Evolutionary conservation across 2,329 filamentous ascomycete species (phyloP).

Genomic region (Aspergillus glaucus): DNA sequence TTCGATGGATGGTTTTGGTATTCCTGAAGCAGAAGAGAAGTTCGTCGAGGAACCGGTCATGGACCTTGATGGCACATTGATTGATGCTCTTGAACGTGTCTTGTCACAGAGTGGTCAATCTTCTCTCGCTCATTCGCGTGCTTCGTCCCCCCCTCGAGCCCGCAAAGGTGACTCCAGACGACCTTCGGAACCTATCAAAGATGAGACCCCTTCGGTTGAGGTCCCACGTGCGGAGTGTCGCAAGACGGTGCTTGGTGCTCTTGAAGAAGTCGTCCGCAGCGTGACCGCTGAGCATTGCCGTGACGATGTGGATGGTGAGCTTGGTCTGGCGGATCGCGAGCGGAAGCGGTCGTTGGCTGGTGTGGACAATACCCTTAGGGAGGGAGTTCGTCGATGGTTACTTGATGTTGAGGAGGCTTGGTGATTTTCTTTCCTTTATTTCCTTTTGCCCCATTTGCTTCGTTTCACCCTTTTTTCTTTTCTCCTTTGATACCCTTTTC

Average conservation of each 20-base stretch:
- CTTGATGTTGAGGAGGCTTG: conserved; percentile 43
- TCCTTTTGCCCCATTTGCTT: not conserved
- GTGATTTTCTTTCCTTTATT: conserved; percentile 12
- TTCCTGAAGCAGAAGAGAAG: conserved; percentile 41
- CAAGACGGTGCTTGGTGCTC: conserved; percentile 49
- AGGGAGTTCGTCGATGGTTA: conserved; percentile 53
- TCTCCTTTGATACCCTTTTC: conserved; percentile 6
- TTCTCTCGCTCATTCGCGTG: conserved; percentile 35
- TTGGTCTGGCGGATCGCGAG: conserved; percentile 27
- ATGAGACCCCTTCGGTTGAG: conserved; percentile 34
- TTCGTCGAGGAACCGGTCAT: conserved; percentile 51
- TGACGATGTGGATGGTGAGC: conserved; percentile 30
- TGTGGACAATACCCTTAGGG: conserved; percentile 48
- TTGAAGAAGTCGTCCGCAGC: conserved; percentile 51
- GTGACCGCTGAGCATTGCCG: conserved; percentile 46
- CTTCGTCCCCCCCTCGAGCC: conserved; percentile 34
- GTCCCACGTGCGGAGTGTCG: conserved; percentile 49
- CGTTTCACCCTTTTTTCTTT: conserved; percentile 1
- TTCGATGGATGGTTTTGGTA: conserved; percentile 14
- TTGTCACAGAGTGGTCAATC: conserved; percentile 41
- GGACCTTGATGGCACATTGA: conserved; percentile 53
- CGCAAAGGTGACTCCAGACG: conserved; percentile 27
- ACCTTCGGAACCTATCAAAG: conserved; percentile 15
- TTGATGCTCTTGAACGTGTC: conserved; percentile 53
- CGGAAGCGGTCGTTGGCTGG: conserved; percentile 26